Evolutionary conservation across 78 protist species (phyloP), one percentile per base, ranked within the genome.

Genomic region (Cavenderia fasciculata): DNA sequence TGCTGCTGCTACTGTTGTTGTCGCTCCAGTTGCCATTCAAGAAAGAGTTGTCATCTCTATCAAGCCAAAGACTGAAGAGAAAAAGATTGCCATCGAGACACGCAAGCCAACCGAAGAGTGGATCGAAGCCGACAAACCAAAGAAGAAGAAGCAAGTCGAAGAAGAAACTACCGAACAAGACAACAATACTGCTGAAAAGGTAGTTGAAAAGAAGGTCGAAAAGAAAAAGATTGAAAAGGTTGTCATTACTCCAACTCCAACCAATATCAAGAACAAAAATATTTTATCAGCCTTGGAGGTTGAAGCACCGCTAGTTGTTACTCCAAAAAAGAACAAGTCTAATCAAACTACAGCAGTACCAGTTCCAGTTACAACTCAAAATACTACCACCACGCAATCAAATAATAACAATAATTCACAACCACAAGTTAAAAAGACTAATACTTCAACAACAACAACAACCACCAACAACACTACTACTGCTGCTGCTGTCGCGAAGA

Each of bases 281-380:
- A 59, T 21, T 43, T 69, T 11, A 82, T 82, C 57, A 68, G 66
- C 41, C 57, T 52, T 82, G n/a, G 29, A 31, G n/a, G 90, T 82
- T 41, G 90, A 82, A 57, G 90, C 65, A 69, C 90, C 90, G 68
- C n/a, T 82, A 23, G 90, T 68, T 19, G 65, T 68, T 44, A 62
- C 59, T 25, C 36, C 90, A 68, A 76, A 76, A n/a, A n/a, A n/a
- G n/a, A 68, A 16, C 68, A 1, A 82, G 68, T 68, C 88, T 66
- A 51, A 16, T 27, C 19, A 33, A 29, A 78, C 71, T 47, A 57
- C 66, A 41, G 59, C 23, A 75, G 19, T 21, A 75, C 46, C 74
- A 46, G 36, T 21, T 21, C 40, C 19, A 1, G 21, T 1, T 43
- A 25, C 52, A 10, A 21, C 16, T n/a, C n/a, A n/a, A n/a, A n/a